A percentile compares a stretch with the other conserved stretches of the same genome.
Conservation (phyloP, 148 eudicot species). For the Fagopyrum esculentum region DNA sequence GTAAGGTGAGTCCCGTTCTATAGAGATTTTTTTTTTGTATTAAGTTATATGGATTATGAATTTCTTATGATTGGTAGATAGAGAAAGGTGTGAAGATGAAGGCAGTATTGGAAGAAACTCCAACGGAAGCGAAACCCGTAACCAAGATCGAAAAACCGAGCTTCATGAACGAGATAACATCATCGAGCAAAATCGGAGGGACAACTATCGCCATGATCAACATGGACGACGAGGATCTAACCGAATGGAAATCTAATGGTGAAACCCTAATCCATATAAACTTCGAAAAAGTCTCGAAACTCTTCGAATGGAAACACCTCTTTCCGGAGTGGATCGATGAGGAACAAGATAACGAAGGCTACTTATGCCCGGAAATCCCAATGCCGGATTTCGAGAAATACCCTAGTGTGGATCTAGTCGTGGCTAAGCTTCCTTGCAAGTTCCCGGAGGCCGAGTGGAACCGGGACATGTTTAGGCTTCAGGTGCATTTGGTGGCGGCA, state of each 20-base stretch:
- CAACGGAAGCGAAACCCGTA: slow-evolving; percentile 15
- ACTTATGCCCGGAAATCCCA: slow-evolving; percentile 71
- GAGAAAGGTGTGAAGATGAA: slow-evolving; percentile 71
- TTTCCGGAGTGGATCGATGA: slow-evolving; percentile 98
- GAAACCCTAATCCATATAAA: slow-evolving; percentile 24
- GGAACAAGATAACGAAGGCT: slow-evolving; percentile 67
- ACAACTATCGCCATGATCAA: slow-evolving; percentile 60
- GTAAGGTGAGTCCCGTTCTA: slow-evolving; percentile 69
- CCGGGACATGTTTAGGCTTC: slow-evolving; percentile 64
- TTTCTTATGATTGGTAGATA: slow-evolving; percentile 21
- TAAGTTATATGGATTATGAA: not conserved
- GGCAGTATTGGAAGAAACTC: slow-evolving; percentile 49
- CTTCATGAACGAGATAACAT: slow-evolving; percentile 40
- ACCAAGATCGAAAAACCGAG: slow-evolving; percentile 48
- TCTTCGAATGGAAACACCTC: slow-evolving; percentile 67
- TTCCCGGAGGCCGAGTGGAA: slow-evolving; percentile 58
- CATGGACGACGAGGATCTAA: slow-evolving; percentile 67
- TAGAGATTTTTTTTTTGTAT: not conserved
- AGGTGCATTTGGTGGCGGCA: slow-evolving; percentile 61
- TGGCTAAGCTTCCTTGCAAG: slow-evolving; percentile 69
- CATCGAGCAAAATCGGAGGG: slow-evolving; percentile 22
- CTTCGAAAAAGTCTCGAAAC: slow-evolving; percentile 50
- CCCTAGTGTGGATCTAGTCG: slow-evolving; percentile 47
- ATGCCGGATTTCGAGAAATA: slow-evolving; percentile 49
- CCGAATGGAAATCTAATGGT: slow-evolving; percentile 49